Percentiles rank a stretch among this genome's conserved stretches.
phyloP scores from a whole-genome alignment of 192 early-diverging fungal genomes.

The Backusella circina region DNA sequence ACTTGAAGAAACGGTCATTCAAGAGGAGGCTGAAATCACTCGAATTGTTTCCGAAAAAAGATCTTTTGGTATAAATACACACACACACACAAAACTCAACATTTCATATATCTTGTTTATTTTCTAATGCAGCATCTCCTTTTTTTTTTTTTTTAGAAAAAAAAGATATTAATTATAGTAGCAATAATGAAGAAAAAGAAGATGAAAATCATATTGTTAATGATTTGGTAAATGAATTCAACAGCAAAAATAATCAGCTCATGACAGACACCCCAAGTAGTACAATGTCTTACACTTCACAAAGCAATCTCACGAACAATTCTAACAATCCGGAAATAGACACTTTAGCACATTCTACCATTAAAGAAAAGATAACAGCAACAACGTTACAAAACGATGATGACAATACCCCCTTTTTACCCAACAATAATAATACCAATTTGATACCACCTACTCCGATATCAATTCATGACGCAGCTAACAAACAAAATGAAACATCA shows the following conservation, averaged over 20 bases:
- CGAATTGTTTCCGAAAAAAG: background rate
- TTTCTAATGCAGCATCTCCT: background rate
- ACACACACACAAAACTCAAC: background rate
- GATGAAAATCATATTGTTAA: no score
- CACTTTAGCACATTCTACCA: background rate
- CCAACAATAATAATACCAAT: background rate
- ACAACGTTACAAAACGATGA: background rate
- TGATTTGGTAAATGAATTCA: background rate
- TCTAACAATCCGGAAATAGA: background rate
- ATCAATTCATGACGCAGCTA: background rate
- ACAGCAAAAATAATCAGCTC: background rate
- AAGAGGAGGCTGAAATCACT: background rate
- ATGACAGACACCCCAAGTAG: background rate
- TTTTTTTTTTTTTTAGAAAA: background rate
- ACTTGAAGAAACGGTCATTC: background rate
- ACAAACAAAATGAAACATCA: background rate
- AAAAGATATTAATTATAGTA: background rate
- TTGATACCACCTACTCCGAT: background rate
- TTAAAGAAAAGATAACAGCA: background rate
- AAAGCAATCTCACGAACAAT: background rate
- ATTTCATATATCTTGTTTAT: background rate
- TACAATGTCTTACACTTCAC: background rate
- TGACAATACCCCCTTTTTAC: background rate
- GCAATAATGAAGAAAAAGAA: background rate
- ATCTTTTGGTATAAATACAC: background rate